Evolutionary conservation across 1,284 basidiomycete genomes (phyloP).

Genomic region (Malassezia nana): DNA sequence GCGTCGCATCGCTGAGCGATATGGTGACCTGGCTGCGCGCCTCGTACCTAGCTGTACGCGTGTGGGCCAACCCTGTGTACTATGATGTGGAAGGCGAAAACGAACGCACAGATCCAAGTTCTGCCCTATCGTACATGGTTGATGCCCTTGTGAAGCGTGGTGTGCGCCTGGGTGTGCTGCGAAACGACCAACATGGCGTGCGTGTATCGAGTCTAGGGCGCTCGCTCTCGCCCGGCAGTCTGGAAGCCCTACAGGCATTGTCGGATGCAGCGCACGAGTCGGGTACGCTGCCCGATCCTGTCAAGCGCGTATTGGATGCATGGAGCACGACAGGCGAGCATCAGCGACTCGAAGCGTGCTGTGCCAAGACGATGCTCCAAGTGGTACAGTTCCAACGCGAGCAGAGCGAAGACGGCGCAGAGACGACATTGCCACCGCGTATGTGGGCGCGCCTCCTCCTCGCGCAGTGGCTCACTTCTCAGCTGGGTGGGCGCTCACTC

Average conservation of each 20-base stretch:
- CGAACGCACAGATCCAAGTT: conserved; percentile 6
- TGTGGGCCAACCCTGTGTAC: conserved; percentile 72
- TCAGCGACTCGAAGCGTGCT: neutral
- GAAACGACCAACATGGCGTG: neutral
- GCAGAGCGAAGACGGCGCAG: neutral
- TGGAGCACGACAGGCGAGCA: neutral
- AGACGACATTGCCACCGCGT: neutral
- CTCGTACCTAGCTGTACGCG: conserved; percentile 66
- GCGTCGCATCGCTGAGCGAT: conserved; percentile 54
- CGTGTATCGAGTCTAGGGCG: neutral
- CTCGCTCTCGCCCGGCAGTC: neutral
- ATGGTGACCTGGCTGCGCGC: conserved; percentile 69
- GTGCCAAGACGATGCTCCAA: conserved; percentile 1
- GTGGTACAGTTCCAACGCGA: neutral
- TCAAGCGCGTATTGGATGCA: neutral
- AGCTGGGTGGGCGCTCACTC: neutral
- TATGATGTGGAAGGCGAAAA: conserved; percentile 54
- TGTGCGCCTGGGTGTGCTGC: conserved; percentile 1
- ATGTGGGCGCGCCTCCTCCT: conserved; percentile 1
- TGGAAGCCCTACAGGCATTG: neutral
- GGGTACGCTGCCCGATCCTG: neutral
- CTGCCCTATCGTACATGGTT: conserved; percentile 20
- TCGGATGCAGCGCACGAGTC: neutral
- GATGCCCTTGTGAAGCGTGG: conserved; percentile 6
- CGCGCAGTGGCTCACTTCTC: conserved; percentile 12